These are phyloP conservation scores for Septoria linicola DNA, from an alignment of 2,329 filamentous ascomycete species.

Conservation along the genomic window DNA sequence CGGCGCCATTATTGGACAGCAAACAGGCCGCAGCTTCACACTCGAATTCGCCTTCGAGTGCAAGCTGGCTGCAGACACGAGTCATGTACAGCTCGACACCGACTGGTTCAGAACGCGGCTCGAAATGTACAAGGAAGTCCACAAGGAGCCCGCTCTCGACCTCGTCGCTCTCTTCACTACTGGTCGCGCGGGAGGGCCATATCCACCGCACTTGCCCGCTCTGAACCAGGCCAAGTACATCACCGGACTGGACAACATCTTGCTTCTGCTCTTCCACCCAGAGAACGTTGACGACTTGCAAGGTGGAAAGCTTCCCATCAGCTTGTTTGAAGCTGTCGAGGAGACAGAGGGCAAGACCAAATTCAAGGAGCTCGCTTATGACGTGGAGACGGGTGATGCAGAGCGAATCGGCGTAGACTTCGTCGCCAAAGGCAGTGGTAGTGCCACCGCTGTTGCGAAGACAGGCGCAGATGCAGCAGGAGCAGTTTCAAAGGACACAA, in stretches of 20 bases:
- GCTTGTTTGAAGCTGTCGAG: constrained; percentile 78
- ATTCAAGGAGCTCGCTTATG: constrained; percentile 82
- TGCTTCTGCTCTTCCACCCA: constrained; percentile 85
- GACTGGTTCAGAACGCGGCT: constrained; percentile 75
- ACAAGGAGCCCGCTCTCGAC: constrained; percentile 74
- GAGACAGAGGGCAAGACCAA: constrained; percentile 72
- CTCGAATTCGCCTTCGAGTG: constrained; percentile 93
- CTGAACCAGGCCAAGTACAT: constrained; percentile 64
- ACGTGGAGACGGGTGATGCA: constrained; percentile 88
- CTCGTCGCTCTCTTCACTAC: constrained; percentile 71
- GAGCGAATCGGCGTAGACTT: constrained; percentile 98
- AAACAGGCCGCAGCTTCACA: constrained; percentile 85
- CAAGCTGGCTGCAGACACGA: constrained; percentile 52
- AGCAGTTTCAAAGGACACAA: constrained; percentile 34
- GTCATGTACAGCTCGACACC: constrained; percentile 62
- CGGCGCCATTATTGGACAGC: constrained; percentile 85
- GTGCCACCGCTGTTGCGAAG: constrained; percentile 62
- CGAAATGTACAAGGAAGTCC: constrained; percentile 85
- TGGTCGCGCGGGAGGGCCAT: constrained; percentile 69
- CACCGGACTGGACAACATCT: constrained; percentile 70
- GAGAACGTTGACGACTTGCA: constrained; percentile 54
- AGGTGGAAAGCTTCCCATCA: constrained; percentile 81
- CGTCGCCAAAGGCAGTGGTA: constrained; percentile 79
- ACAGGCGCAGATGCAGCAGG: constrained; percentile 22
- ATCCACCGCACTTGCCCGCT: constrained; percentile 65